These are phyloP conservation scores for Meyerozyma athensensis DNA, from an alignment of 1,139 yeast species.

Conservation along the genomic window DNA sequence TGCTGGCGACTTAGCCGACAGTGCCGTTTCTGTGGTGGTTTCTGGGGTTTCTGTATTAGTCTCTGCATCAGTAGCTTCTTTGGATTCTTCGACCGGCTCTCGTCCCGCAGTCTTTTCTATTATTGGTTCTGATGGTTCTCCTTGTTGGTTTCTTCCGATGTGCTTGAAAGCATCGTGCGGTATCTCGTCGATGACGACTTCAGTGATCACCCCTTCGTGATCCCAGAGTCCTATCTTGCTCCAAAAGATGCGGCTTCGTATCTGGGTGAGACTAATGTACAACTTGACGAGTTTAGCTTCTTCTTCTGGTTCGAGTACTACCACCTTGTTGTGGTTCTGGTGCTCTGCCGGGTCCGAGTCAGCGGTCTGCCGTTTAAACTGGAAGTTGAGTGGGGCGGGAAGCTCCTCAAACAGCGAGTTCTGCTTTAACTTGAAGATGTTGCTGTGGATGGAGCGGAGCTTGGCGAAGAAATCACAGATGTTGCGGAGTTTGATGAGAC, in stretches of 20 bases:
- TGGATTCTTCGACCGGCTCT: background rate
- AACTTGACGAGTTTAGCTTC: constrained; percentile 21
- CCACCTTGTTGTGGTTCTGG: constrained; percentile 7
- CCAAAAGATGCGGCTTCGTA: constrained; percentile 62
- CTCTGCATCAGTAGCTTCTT: background rate
- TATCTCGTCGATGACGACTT: constrained; percentile 1
- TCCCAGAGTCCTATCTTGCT: constrained; percentile 74
- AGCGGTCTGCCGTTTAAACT: constrained; percentile 17
- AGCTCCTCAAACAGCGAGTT: constrained; percentile 21
- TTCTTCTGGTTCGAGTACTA: constrained; percentile 12
- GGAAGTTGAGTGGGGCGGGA: constrained; percentile 14
- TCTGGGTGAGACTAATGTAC: constrained; percentile 22
- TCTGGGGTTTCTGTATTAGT: background rate
- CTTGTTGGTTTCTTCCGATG: background rate
- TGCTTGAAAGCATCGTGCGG: background rate
- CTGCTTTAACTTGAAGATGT: constrained; percentile 37
- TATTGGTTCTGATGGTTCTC: background rate
- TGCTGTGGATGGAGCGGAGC: constrained; percentile 57
- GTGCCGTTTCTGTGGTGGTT: too few species aligned
- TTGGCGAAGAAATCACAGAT: constrained; percentile 77
- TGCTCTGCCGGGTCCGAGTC: constrained; percentile 3
- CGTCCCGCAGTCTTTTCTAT: background rate
- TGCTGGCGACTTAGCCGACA: too few species aligned
- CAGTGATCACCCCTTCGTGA: constrained; percentile 3
- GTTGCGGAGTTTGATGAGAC: constrained; percentile 73